Evolutionary conservation across 1,139 yeast species (phyloP).

Genomic region (Taphrina flavorubra): DNA sequence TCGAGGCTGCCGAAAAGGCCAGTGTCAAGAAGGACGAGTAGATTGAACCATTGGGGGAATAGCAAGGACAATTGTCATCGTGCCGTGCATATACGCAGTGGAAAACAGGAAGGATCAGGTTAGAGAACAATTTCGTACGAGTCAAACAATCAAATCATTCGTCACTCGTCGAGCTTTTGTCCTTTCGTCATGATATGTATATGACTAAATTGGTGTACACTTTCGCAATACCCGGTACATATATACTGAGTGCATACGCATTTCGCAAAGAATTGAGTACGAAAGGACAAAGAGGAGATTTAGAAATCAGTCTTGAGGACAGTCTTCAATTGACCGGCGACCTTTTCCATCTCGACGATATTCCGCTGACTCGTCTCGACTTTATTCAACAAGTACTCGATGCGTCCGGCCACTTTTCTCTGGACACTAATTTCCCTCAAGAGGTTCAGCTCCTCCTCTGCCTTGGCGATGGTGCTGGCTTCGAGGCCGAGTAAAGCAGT

Average conservation of each 20-base stretch:
- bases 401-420: constrained; percentile 17
- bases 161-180: no score
- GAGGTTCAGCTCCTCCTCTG: constrained; percentile 40
- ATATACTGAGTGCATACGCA: neutral
- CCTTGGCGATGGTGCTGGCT: constrained; percentile 23
- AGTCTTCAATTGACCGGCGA: constrained; percentile 47
- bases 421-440: constrained; percentile 31
- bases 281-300: neutral
- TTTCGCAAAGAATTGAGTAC: neutral
- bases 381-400: constrained; percentile 62
- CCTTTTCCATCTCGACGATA: constrained; percentile 57
- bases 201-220: no score
- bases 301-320: constrained; percentile 43
- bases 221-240: no score
- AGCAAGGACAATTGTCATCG: neutral
- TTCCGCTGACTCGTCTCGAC: constrained; percentile 55
- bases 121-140: no score
- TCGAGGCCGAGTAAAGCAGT: constrained; percentile 17
- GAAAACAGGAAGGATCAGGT: no score
- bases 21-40: constrained; percentile 94
- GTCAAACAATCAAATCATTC: no score
- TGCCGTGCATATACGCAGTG: no score
- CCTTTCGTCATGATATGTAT: no score
- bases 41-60: constrained; percentile 47
- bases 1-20: constrained; percentile 85